Evolutionary conservation across 1,284 basidiomycete species (phyloP).

Genomic region (Filobasidium uniguttulatum): DNA sequence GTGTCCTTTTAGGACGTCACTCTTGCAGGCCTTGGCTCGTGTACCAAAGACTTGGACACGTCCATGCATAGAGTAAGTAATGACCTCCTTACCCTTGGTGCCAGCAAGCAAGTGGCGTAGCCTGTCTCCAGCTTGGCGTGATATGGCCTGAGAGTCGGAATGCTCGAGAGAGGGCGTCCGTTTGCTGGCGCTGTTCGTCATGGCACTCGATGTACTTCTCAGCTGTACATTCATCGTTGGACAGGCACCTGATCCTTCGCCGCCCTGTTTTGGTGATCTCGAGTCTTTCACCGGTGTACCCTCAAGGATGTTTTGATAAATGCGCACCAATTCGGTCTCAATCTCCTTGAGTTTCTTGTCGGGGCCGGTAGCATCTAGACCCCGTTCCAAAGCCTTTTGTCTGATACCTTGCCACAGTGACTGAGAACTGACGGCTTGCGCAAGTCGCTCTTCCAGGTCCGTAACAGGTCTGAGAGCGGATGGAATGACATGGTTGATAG

Average conservation of each 20-base stretch:
- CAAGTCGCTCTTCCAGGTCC: too few species aligned
- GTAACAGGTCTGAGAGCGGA: too few species aligned
- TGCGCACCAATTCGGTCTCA: background rate
- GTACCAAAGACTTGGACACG: background rate
- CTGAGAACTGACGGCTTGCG: too few species aligned
- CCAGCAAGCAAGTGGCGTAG: background rate
- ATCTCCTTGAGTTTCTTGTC: background rate
- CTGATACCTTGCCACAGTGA: too few species aligned
- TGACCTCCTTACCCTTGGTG: background rate
- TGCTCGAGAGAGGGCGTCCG: background rate
- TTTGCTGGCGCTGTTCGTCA: background rate
- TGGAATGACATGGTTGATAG: too few species aligned
- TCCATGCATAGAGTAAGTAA: background rate
- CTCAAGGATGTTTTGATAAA: background rate
- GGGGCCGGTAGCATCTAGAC: too few species aligned
- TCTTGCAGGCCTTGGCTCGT: background rate
- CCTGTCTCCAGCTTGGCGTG: background rate
- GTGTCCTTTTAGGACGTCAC: background rate
- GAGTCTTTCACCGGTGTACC: background rate
- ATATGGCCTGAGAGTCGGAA: too few species aligned
- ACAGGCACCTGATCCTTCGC: background rate
- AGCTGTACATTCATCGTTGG: background rate
- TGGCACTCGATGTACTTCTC: background rate
- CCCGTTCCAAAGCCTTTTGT: too few species aligned
- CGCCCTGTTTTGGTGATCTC: background rate